A percentile compares a stretch with the other conserved stretches of the same genome.
These are phyloP conservation scores for Platanthera guangdongensis DNA, from an alignment of 106 monocot genomes.

Conservation along the genomic window DNA sequence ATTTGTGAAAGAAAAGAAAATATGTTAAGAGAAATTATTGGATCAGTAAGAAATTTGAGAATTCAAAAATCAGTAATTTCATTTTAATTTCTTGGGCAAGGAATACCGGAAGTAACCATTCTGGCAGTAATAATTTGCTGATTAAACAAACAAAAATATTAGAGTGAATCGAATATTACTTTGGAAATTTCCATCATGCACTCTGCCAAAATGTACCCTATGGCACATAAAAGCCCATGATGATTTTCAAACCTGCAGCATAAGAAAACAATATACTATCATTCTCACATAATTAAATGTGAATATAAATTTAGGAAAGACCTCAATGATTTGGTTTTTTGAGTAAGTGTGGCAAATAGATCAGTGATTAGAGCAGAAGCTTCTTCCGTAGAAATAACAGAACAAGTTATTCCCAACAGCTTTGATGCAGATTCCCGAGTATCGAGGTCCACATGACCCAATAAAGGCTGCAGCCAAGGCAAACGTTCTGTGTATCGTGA, in stretches of 20 bases:
- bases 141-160: neutral
- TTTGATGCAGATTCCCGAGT: constrained; percentile 83
- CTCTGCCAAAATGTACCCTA: constrained; percentile 83
- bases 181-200: constrained; percentile 41
- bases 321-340: constrained; percentile 46
- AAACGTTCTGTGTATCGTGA: constrained; percentile 50
- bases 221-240: constrained; percentile 76
- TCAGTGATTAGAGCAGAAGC: constrained; percentile 53
- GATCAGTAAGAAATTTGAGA: too few relatives aligned
- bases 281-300: neutral
- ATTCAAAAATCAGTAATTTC: too few relatives aligned
- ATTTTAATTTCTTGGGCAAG: too few relatives aligned
- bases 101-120: too few relatives aligned
- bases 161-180: constrained; percentile 32
- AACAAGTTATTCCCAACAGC: constrained; percentile 65
- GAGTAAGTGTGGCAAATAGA: constrained; percentile 27
- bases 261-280: neutral
- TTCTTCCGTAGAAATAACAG: constrained; percentile 36
- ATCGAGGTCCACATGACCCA: constrained; percentile 71
- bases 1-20: too few relatives aligned
- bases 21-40: too few relatives aligned
- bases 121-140: neutral
- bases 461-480: constrained; percentile 62
- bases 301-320: constrained; percentile 16
- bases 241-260: constrained; percentile 72